phyloP scores from a whole-genome alignment of 805 yeast genomes.

The Wickerhamomyces chambardii region DNA sequence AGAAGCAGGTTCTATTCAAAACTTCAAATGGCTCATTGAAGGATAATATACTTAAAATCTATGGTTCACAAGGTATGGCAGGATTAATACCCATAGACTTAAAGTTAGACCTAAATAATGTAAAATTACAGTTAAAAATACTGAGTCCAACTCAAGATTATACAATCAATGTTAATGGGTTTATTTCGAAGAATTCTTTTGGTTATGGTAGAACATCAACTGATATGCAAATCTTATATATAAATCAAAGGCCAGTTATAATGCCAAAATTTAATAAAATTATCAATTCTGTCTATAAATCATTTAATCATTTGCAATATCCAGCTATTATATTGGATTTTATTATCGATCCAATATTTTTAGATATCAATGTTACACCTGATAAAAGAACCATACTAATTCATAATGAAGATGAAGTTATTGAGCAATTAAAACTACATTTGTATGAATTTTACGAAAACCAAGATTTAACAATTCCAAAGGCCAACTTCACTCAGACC shows the following conservation, averaged over 20 bases:
- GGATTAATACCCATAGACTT: slow-evolving; percentile 47
- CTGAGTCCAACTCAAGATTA: slow-evolving; percentile 16
- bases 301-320: slow-evolving; percentile 60
- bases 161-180: slow-evolving; percentile 40
- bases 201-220: slow-evolving; percentile 66
- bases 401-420: slow-evolving; percentile 53
- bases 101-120: slow-evolving; percentile 23
- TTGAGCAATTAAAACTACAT: slow-evolving; percentile 46
- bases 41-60: slow-evolving; percentile 57
- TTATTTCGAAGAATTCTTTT: slow-evolving; percentile 66
- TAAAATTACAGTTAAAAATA: slow-evolving; percentile 11
- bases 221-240: slow-evolving; percentile 69
- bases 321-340: slow-evolving; percentile 67
- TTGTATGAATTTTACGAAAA: slow-evolving; percentile 36
- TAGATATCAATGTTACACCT: slow-evolving; percentile 90
- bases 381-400: slow-evolving; percentile 72
- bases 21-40: slow-evolving; percentile 45
- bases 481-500: slow-evolving; percentile 6
- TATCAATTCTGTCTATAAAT: slow-evolving; percentile 66
- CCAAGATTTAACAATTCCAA: slow-evolving; percentile 23
- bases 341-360: slow-evolving; percentile 33
- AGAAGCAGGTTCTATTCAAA: slow-evolving; percentile 44
- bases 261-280: slow-evolving; percentile 46
- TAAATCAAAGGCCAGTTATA: slow-evolving; percentile 70
- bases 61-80: slow-evolving; percentile 56